A percentile compares a stretch with the other conserved stretches of the same genome.
Evolutionary conservation across 495 filamentous ascomycete genomes (phyloP).

Genomic region (Tuber indicum): DNA sequence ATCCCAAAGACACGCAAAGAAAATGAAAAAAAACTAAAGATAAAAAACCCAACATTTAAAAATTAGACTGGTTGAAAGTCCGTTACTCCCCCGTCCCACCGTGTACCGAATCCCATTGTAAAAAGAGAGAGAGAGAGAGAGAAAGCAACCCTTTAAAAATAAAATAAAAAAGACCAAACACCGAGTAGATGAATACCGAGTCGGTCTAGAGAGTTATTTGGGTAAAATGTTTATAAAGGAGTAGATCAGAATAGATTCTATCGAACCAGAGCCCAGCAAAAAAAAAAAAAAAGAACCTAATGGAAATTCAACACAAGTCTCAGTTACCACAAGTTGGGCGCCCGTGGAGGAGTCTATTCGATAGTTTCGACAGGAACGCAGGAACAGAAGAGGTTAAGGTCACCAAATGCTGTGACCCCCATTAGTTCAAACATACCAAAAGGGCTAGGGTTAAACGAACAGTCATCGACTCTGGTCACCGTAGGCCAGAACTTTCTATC

Average conservation of each 20-base stretch:
- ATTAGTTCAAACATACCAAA: conserved; percentile 40
- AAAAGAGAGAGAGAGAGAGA: conserved; percentile 2
- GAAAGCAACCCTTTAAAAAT: conserved; percentile 2
- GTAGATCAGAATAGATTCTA: conserved; percentile 8
- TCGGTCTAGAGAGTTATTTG: conserved; percentile 27
- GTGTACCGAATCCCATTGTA: conserved; percentile 8
- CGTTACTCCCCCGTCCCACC: conserved; percentile 18
- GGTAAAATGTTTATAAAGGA: conserved; percentile 4
- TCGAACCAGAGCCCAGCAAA: conserved; percentile 1
- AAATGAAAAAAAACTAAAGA: background rate
- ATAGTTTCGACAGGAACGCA: conserved; percentile 75
- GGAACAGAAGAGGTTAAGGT: conserved; percentile 90
- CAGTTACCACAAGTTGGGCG: background rate
- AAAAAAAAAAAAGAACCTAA: conserved; percentile 9
- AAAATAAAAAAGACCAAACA: conserved; percentile 31
- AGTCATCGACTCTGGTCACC: conserved; percentile 83
- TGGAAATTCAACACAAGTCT: background rate
- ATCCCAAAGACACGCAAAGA: background rate
- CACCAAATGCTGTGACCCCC: conserved; percentile 64
- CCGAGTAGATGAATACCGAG: conserved; percentile 43
- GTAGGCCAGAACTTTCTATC: conserved; percentile 99
- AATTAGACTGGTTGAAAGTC: conserved; percentile 39
- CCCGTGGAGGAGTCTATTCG: conserved; percentile 31
- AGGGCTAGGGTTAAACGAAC: conserved; percentile 49
- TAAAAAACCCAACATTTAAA: background rate